phyloP scores from a whole-genome alignment of 495 filamentous ascomycete species.

The Polyplosphaeria fusca region DNA sequence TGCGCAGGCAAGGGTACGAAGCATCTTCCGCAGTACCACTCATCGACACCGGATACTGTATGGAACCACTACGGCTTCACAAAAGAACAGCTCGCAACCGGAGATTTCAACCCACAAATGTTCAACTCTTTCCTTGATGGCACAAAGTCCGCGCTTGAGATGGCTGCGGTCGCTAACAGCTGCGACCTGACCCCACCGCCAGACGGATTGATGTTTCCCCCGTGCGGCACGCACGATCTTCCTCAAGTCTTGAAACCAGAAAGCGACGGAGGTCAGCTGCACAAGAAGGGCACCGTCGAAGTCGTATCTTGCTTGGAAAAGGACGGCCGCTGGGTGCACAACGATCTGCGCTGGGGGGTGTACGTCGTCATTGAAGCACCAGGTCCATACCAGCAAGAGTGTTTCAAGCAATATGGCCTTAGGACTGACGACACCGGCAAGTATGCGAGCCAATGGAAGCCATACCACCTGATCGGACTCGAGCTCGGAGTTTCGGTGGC shows the following conservation, averaged over 20 bases:
- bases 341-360: conserved; percentile 32
- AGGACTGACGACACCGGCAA: conserved; percentile 27
- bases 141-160: conserved; percentile 34
- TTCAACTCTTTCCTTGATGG: conserved; percentile 37
- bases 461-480: conserved; percentile 35
- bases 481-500: conserved; percentile 32
- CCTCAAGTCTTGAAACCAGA: conserved; percentile 22
- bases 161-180: conserved; percentile 33
- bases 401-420: conserved; percentile 34
- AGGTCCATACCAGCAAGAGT: conserved; percentile 33
- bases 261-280: conserved; percentile 27
- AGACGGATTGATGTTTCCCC: conserved; percentile 31
- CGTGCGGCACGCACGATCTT: conserved; percentile 28
- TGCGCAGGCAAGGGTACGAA: conserved; percentile 35
- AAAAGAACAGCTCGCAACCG: conserved; percentile 26
- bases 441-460: conserved; percentile 35
- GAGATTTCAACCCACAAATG: conserved; percentile 36
- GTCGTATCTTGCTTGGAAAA: conserved; percentile 31
- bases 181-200: conserved; percentile 28
- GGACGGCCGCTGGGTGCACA: conserved; percentile 25
- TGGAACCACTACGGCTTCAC: conserved; percentile 35
- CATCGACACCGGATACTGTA: conserved; percentile 33
- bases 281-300: conserved; percentile 35
- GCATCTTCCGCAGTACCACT: conserved; percentile 31
- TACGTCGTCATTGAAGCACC: conserved; percentile 34